Evolutionary conservation across 305 asterid species (phyloP).

Genomic region (Fraxinus paxiana): DNA sequence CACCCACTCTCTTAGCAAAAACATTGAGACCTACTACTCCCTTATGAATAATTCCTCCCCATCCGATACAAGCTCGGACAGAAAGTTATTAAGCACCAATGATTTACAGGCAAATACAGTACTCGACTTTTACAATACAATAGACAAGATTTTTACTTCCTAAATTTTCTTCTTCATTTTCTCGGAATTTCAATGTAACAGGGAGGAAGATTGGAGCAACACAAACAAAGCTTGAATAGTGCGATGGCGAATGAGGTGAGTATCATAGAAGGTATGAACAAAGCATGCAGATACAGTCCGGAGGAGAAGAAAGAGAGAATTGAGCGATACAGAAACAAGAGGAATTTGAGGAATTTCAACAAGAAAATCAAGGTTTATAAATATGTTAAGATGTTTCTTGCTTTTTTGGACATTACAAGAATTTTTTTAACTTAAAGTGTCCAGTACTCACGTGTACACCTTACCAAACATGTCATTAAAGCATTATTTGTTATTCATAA

Average conservation of each 20-base stretch:
- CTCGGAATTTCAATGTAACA: constrained; percentile 2
- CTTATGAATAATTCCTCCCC: constrained; percentile 40
- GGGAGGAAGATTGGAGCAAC: constrained; percentile 39
- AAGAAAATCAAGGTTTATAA: constrained; percentile 76
- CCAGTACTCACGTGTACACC: background rate
- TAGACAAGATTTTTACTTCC: background rate
- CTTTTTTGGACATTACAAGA: background rate
- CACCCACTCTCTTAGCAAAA: constrained; percentile 53
- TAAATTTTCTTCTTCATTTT: background rate
- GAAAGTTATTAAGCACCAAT: constrained; percentile 63
- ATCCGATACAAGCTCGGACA: constrained; percentile 38
- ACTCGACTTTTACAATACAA: background rate
- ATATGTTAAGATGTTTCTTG: background rate
- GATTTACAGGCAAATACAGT: constrained; percentile 47
- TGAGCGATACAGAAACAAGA: constrained; percentile 77
- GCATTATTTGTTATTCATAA: background rate
- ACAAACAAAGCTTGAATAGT: constrained; percentile 39
- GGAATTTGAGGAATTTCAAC: constrained; percentile 78
- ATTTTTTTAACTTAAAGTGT: background rate
- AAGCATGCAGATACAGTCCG: constrained; percentile 69
- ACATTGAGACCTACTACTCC: constrained; percentile 33
- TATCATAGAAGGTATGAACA: constrained; percentile 78
- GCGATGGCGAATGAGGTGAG: constrained; percentile 55
- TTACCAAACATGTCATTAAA: too few relatives aligned
- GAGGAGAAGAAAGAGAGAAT: constrained; percentile 83